phyloP scores from a whole-genome alignment of 768 basidiomycete species.

The Lactarius hatsudake region DNA sequence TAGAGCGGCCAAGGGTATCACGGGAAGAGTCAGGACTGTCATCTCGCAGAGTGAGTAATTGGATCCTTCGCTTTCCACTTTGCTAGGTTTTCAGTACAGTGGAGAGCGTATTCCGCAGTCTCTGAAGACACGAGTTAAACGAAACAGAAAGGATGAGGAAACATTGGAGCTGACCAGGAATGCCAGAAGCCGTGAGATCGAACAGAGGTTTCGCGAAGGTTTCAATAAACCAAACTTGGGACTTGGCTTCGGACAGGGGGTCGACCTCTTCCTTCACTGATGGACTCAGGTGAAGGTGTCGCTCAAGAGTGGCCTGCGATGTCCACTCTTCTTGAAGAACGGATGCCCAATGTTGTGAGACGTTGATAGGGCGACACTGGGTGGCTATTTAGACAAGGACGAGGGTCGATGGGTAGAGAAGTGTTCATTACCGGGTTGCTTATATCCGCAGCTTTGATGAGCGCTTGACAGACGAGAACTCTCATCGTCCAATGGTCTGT shows the following conservation, averaged over 20 bases:
- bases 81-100: constrained; percentile 66
- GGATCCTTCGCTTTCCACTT: constrained; percentile 62
- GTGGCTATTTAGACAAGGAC: constrained; percentile 7
- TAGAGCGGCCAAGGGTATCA: constrained; percentile 21
- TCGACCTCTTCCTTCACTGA: constrained; percentile 48
- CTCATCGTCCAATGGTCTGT: constrained; percentile 44
- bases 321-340: constrained; percentile 90
- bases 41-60: constrained; percentile 36
- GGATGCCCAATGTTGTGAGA: constrained; percentile 89
- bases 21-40: not conserved
- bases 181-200: constrained; percentile 63
- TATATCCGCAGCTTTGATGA: constrained; percentile 98
- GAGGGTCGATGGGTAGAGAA: not conserved
- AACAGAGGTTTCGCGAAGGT: constrained; percentile 83
- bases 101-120: constrained; percentile 61
- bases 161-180: constrained; percentile 60
- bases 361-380: constrained; percentile 88
- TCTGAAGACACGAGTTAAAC: constrained; percentile 40
- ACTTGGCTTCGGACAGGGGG: constrained; percentile 65
- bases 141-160: not conserved
- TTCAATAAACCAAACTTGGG: constrained; percentile 87
- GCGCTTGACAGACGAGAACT: constrained; percentile 78
- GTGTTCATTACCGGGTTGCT: constrained; percentile 83
- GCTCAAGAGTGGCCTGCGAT: constrained; percentile 84
- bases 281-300: constrained; percentile 65